Percentiles rank a stretch among this genome's conserved stretches.
These are phyloP conservation scores for Scheffersomyces parashehatae DNA, from an alignment of 1,139 yeast genomes.

Conservation along the genomic window DNA sequence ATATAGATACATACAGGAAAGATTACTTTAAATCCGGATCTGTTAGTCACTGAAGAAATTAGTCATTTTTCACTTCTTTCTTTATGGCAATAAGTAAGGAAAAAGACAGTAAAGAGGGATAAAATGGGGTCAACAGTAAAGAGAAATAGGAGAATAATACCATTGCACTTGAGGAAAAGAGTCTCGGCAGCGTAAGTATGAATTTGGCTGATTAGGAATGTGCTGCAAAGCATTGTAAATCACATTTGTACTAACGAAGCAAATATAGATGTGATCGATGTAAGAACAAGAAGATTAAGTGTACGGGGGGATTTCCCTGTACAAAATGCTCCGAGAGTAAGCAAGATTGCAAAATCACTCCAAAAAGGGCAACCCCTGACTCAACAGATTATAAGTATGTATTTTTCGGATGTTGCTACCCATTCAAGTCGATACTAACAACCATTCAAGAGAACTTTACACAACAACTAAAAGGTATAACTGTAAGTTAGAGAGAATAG, in stretches of 20 bases:
- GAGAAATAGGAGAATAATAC: constrained; percentile 11
- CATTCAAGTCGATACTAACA: not conserved
- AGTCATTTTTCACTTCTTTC: no score
- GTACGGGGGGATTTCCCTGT: constrained; percentile 19
- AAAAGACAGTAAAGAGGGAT: no score
- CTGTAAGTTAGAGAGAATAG: constrained; percentile 17
- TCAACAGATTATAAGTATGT: constrained; percentile 1
- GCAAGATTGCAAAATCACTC: constrained; percentile 8
- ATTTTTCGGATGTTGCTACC: no score
- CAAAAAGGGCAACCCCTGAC: not conserved
- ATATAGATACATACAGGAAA: no score
- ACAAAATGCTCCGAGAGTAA: constrained; percentile 9
- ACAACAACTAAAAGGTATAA: constrained; percentile 9
- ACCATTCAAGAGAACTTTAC: constrained; percentile 8
- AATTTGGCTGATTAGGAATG: no score
- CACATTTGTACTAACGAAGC: constrained; percentile 5
- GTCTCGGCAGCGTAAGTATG: constrained; percentile 14
- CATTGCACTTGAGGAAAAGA: constrained; percentile 13
- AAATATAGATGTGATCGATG: constrained; percentile 14
- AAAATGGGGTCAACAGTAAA: not conserved
- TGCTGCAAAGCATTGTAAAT: no score
- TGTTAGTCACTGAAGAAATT: no score
- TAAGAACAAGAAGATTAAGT: constrained; percentile 13
- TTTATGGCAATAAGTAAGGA: no score
- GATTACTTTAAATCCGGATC: no score